These are phyloP conservation scores for Tetrahymena malaccensis DNA, from an alignment of 73 alveolate species.

Conservation along the genomic window DNA sequence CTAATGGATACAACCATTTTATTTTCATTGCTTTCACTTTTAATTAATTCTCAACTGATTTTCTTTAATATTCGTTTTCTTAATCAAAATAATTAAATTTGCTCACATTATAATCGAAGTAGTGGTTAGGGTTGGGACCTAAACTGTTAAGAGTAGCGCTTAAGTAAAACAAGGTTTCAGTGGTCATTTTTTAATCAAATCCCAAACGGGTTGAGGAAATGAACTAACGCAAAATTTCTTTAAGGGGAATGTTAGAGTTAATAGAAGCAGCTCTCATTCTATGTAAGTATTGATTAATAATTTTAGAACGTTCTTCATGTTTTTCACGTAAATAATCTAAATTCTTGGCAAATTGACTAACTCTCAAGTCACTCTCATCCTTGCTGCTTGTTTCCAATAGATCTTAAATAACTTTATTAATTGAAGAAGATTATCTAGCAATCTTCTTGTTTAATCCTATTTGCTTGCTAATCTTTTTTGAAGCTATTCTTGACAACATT, in stretches of 20 bases:
- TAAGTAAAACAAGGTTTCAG: not conserved
- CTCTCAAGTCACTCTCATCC: not conserved
- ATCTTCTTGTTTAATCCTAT: not conserved
- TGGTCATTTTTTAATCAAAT: not conserved
- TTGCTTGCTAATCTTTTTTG: not conserved
- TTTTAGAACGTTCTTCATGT: not conserved
- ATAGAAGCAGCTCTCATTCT: not conserved
- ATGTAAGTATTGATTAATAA: not conserved
- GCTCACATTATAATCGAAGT: not conserved
- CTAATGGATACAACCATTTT: not conserved
- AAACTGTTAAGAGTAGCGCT: not conserved
- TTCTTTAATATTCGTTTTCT: no score
- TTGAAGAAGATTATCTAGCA: not conserved
- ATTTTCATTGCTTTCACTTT: not conserved
- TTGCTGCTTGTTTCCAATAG: not conserved
- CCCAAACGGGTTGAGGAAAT: not conserved
- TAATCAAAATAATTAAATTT: not conserved
- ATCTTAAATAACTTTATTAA: not conserved
- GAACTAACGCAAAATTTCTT: not conserved
- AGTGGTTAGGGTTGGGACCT: not conserved
- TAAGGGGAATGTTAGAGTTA: not conserved
- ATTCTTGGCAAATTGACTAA: not conserved
- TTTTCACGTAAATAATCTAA: not conserved
- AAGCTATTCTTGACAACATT: not conserved
- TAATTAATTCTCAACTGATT: not conserved